Base-by-base conservation (phyloP, 495 filamentous ascomycete genomes). In the Tuber microsphaerosporum region DNA sequence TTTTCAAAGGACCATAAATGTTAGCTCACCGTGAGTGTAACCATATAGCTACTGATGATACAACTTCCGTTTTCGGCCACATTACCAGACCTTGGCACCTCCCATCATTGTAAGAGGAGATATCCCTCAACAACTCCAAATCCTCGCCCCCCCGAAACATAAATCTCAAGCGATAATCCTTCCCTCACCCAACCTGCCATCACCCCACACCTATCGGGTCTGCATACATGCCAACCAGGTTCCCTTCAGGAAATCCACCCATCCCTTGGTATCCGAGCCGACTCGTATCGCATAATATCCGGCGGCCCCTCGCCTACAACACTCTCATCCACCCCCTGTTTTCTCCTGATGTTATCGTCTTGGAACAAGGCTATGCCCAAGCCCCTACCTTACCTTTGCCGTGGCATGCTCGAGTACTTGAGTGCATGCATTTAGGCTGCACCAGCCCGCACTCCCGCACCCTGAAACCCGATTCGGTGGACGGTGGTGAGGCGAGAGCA, bases 201-300 rank as follows among this genome's bases (percentile, higher is more conserved):
- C 51, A 26, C 51, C 51, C 51, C 51, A 26, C n/a, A 56, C 51
- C n/a, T n/a, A 9, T 26, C 22, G 22, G 22, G 20, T 26, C 22
- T 56, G 56, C 56, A 61, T 61, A 31, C n/a, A 31, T 61, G 3
- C 56, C 2, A 61, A 61, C 26, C n/a, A 16, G 9, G 56, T 61
- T 31, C n/a, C 56, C 56, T 26, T 61, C 56, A 16, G 1, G 5
- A 16, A 61, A 31, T 4, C n/a, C n/a, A 31, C 10, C 48, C 12
- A 31, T n/a, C 56, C 26, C n/a, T 31, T 16, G n/a, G 2, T 31
- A 61, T 17, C 56, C 31, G n/a, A 61, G 56, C 56, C 14, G 26
- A 61, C 56, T 61, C 56, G 56, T 31, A 61, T 61, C 56, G 56
- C 56, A 61, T 61, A 31, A 61, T 61, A 61, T 61, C 56, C 10